A percentile compares a stretch with the other conserved stretches of the same genome.
Conservation (phyloP, 805 yeast species). For the Candida broadrunensis region DNA sequence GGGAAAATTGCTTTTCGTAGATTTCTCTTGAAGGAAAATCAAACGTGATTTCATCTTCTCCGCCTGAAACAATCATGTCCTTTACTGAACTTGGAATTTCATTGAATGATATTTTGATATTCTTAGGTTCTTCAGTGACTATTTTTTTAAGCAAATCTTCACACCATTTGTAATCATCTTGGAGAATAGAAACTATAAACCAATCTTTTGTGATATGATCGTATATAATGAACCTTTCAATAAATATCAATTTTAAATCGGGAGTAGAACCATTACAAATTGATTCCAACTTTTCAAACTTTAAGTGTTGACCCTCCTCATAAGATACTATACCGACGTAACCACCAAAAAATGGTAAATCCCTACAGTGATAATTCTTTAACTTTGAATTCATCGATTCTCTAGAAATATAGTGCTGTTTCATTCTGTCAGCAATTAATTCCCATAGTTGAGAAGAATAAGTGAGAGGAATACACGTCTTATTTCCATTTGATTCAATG, state of each 20-base stretch:
- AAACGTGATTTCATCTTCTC: constrained; percentile 26
- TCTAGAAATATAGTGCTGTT: constrained; percentile 28
- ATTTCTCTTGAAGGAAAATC: constrained; percentile 50
- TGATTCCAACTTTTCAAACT: constrained; percentile 29
- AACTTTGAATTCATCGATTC: constrained; percentile 17
- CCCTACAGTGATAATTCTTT: constrained; percentile 16
- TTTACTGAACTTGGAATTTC: constrained; percentile 17
- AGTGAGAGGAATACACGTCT: constrained; percentile 20
- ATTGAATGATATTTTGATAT: constrained; percentile 12
- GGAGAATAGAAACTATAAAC: constrained; percentile 51
- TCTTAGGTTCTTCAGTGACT: constrained; percentile 2
- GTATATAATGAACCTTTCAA: constrained; percentile 61
- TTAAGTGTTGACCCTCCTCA: constrained; percentile 70
- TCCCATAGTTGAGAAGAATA: constrained; percentile 37
- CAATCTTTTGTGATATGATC: constrained; percentile 46
- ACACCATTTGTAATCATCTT: constrained; percentile 33
- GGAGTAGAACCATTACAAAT: constrained; percentile 45
- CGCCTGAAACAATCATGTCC: constrained; percentile 18
- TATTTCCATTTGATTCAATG: constrained; percentile 4
- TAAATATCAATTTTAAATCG: constrained; percentile 70
- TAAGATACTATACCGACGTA: constrained; percentile 81
- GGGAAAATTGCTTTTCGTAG: constrained; percentile 54
- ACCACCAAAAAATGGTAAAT: constrained; percentile 88
- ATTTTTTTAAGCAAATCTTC: constrained; percentile 12
- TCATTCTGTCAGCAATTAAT: constrained; percentile 49